Percentiles rank a stretch among this genome's conserved stretches.
phyloP scores from a whole-genome alignment of 129 eudicot genomes.

The sunflower (Helianthus annuus) region DNA sequence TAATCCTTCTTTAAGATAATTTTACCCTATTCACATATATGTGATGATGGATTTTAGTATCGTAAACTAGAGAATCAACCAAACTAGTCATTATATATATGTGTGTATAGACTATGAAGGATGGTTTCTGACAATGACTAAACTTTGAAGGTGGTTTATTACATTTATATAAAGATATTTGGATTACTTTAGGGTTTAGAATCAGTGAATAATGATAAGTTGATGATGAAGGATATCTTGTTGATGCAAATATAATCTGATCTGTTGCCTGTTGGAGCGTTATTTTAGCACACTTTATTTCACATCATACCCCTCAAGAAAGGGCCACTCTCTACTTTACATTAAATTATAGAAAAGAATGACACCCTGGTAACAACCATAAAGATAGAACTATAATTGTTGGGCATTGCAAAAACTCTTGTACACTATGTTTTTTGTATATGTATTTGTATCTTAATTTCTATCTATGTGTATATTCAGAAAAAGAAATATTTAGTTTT shows the following conservation, averaged over 20 bases:
- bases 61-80: too few relatives aligned
- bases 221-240: conserved; percentile 23
- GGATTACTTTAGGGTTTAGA: conserved; percentile 8
- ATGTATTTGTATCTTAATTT: not conserved
- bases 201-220: conserved; percentile 25
- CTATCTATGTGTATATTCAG: not conserved
- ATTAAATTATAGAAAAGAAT: conserved; percentile 19
- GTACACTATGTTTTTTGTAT: not conserved
- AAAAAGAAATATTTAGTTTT: not conserved
- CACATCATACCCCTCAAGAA: conserved; percentile 29
- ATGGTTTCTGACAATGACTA: not conserved
- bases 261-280: conserved; percentile 3
- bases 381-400: conserved; percentile 17
- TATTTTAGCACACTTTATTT: conserved; percentile 20
- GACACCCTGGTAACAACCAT: conserved; percentile 27
- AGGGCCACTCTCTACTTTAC: conserved; percentile 31
- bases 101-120: not conserved
- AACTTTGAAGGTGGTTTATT: not conserved
- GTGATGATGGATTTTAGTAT: too few relatives aligned
- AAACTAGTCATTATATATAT: too few relatives aligned
- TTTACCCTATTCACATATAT: too few relatives aligned
- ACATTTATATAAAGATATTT: not conserved
- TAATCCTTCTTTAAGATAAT: too few relatives aligned
- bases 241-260: conserved; percentile 14
- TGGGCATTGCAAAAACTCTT: not conserved